These are phyloP conservation scores for Comarum palustre DNA, from an alignment of 306 rosid genomes.

Conservation along the genomic window DNA sequence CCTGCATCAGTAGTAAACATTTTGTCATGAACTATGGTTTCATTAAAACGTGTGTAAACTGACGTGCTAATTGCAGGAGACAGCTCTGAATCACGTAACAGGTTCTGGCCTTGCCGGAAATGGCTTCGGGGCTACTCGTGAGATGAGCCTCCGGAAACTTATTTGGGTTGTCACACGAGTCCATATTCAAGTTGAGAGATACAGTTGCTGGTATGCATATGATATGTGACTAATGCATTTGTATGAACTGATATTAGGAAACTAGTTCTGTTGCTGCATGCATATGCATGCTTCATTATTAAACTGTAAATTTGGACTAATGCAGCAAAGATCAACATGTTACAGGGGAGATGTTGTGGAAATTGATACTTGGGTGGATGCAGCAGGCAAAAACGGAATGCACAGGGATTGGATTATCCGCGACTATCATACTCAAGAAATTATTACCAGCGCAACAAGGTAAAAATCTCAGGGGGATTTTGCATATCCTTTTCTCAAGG, in stretches of 20 bases:
- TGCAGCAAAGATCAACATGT: constrained; percentile 5
- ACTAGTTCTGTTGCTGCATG: not conserved
- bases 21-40: not conserved
- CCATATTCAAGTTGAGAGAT: constrained; percentile 86
- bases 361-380: constrained; percentile 94
- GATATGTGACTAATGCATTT: not conserved
- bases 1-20: not conserved
- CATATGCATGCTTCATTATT: not conserved
- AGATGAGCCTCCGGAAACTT: constrained; percentile 81
- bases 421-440: constrained; percentile 60
- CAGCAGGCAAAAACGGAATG: constrained; percentile 90
- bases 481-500: not conserved
- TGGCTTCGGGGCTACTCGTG: constrained; percentile 81
- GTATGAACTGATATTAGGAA: not conserved
- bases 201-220: constrained; percentile 58
- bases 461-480: constrained; percentile 3
- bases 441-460: constrained; percentile 88
- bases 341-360: constrained; percentile 91
- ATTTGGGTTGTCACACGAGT: constrained; percentile 91
- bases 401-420: constrained; percentile 92
- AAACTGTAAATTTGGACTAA: not conserved
- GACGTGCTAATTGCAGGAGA: constrained; percentile 46
- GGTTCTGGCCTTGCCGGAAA: constrained; percentile 78
- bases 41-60: not conserved
- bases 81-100: constrained; percentile 81